A percentile compares a stretch with the other conserved stretches of the same genome.
These are phyloP conservation scores for Rhodotorula glutinis DNA, from an alignment of 1,284 basidiomycete species.

Conservation along the genomic window DNA sequence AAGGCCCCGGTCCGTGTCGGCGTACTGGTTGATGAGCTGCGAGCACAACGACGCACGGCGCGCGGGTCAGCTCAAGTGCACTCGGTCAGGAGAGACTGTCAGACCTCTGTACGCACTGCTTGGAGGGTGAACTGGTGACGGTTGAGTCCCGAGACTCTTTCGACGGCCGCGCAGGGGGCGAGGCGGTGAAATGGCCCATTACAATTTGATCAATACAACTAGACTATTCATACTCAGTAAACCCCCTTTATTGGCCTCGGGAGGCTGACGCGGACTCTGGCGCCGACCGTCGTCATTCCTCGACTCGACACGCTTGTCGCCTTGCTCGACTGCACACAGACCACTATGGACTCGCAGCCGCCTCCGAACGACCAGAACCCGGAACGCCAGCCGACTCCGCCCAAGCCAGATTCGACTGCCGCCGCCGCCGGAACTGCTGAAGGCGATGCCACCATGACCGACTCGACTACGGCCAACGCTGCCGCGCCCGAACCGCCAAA, in stretches of 20 bases:
- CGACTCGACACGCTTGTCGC: not conserved
- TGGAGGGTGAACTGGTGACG: conserved; percentile 1
- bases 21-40: conserved; percentile 2
- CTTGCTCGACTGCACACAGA: too few species aligned
- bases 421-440: not conserved
- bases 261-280: not conserved
- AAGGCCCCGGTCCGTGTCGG: not conserved
- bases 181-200: not conserved
- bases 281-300: too few species aligned
- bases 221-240: too few species aligned
- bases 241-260: too few species aligned
- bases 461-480: not conserved
- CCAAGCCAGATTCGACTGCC: not conserved
- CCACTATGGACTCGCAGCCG: conserved; percentile 7
- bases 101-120: not conserved
- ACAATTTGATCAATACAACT: not conserved
- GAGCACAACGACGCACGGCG: not conserved
- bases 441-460: conserved; percentile 28
- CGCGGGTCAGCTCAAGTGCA: not conserved
- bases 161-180: not conserved
- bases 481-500: not conserved
- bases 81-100: not conserved
- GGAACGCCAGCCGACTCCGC: conserved; percentile 4
- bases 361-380: conserved; percentile 15
- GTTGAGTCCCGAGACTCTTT: not conserved